Evolutionary conservation across 306 rosid species (phyloP).

Genomic region (Betula pendula): DNA sequence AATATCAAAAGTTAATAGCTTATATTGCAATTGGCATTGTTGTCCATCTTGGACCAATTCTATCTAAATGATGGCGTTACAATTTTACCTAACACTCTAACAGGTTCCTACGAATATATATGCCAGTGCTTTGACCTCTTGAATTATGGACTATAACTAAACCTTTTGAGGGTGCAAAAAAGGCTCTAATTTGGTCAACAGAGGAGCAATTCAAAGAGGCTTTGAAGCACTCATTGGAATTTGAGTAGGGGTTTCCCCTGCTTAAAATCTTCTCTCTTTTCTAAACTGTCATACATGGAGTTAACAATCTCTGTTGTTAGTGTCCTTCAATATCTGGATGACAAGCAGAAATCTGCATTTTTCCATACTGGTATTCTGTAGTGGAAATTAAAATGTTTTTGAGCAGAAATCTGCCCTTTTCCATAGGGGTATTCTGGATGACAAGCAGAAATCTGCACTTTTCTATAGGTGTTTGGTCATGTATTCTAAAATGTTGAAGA

Average conservation of each 20-base stretch:
- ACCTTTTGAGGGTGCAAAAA: neutral
- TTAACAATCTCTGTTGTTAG: no score
- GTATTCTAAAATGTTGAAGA: no score
- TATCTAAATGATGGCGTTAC: constrained; percentile 26
- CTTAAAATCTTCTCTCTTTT: neutral
- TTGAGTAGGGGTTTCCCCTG: neutral
- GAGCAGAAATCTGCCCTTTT: no score
- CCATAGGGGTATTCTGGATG: no score
- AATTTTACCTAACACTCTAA: constrained; percentile 44
- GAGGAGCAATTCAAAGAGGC: neutral
- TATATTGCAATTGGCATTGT: constrained; percentile 27
- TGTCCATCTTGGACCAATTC: constrained; percentile 27
- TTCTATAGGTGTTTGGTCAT: no score
- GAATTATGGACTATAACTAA: neutral
- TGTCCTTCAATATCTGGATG: no score
- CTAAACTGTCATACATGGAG: no score
- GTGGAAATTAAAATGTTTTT: no score
- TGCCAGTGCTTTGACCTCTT: neutral
- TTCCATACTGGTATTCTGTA: no score
- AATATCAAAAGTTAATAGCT: constrained; percentile 28
- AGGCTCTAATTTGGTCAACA: neutral
- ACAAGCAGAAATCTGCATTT: no score
- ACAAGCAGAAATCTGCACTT: no score
- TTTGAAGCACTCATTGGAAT: neutral
- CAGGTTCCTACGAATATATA: constrained; percentile 1